These are phyloP conservation scores for Tulasnella sp. DNA, from an alignment of 768 basidiomycete genomes.

Conservation along the genomic window DNA sequence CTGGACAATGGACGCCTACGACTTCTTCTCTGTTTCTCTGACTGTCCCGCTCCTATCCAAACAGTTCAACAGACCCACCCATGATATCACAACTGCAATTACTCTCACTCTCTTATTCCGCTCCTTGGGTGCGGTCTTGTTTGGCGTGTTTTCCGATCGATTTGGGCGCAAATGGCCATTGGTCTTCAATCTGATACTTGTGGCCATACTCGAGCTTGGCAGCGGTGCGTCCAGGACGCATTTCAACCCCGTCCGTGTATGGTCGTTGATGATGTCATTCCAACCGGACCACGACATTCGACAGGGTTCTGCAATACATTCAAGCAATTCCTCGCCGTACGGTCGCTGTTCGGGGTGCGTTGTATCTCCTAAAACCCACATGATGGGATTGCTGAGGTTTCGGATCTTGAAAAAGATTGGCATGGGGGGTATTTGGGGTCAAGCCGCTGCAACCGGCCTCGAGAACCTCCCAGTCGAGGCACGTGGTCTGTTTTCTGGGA, in stretches of 20 bases:
- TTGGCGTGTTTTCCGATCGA: constrained; percentile 51
- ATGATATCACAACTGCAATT: constrained; percentile 51
- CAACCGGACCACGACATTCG: not conserved
- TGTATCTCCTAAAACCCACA: not conserved
- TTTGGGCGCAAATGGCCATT: constrained; percentile 93
- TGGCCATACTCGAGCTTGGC: constrained; percentile 61
- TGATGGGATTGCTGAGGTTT: constrained; percentile 41
- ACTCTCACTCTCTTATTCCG: constrained; percentile 90
- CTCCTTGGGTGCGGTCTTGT: constrained; percentile 34
- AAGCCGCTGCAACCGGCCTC: constrained; percentile 67
- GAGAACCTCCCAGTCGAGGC: constrained; percentile 81
- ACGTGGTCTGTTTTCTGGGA: constrained; percentile 72
- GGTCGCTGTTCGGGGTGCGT: constrained; percentile 55
- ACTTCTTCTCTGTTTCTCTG: constrained; percentile 53
- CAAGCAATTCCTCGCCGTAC: constrained; percentile 63
- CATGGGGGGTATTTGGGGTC: constrained; percentile 66
- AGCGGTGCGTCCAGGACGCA: constrained; percentile 24
- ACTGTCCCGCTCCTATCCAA: constrained; percentile 25
- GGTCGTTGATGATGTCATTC: not conserved
- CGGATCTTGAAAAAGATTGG: not conserved
- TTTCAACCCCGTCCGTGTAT: not conserved
- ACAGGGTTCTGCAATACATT: constrained; percentile 66
- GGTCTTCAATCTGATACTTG: constrained; percentile 57
- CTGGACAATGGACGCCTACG: constrained; percentile 79
- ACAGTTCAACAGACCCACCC: constrained; percentile 15